A percentile compares a stretch with the other conserved stretches of the same genome.
These are phyloP conservation scores for Rheum nobile DNA, from an alignment of 148 eudicot genomes.

Conservation along the genomic window DNA sequence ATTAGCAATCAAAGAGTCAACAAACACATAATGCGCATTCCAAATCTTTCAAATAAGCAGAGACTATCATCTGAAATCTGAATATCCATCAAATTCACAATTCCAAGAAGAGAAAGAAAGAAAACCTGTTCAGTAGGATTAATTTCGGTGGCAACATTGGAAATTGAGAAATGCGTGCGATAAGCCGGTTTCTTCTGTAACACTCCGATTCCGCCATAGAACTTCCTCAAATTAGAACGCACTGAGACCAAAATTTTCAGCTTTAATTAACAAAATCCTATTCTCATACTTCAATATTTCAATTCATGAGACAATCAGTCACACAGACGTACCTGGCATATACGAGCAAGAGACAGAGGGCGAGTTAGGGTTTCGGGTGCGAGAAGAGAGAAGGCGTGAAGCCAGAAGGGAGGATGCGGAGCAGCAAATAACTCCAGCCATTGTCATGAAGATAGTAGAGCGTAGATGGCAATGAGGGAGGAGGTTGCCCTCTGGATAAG, in stretches of 20 bases:
- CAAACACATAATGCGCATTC: not conserved
- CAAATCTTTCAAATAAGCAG: not conserved
- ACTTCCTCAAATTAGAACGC: slow-evolving; percentile 28
- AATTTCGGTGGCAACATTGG: slow-evolving; percentile 67
- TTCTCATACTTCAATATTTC: not conserved
- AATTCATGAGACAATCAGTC: not conserved
- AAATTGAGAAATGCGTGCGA: slow-evolving; percentile 34
- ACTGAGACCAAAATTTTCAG: not conserved
- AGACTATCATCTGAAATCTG: not conserved
- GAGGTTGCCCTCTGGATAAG: not conserved
- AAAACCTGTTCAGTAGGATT: slow-evolving; percentile 52
- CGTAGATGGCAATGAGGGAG: not conserved
- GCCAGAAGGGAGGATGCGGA: not conserved
- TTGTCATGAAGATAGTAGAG: not conserved
- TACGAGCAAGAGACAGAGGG: not conserved
- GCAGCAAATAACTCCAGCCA: not conserved
- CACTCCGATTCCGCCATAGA: slow-evolving; percentile 52
- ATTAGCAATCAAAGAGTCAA: not conserved
- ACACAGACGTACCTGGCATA: not conserved
- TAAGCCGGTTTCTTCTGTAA: slow-evolving; percentile 42
- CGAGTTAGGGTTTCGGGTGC: not conserved
- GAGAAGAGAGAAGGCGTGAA: not conserved
- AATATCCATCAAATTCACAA: not conserved
- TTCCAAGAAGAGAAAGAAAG: not conserved
- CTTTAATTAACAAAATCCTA: not conserved